Evolutionary conservation across 305 asterid species (phyloP).

Genomic region (Fraxinus latifolia): DNA sequence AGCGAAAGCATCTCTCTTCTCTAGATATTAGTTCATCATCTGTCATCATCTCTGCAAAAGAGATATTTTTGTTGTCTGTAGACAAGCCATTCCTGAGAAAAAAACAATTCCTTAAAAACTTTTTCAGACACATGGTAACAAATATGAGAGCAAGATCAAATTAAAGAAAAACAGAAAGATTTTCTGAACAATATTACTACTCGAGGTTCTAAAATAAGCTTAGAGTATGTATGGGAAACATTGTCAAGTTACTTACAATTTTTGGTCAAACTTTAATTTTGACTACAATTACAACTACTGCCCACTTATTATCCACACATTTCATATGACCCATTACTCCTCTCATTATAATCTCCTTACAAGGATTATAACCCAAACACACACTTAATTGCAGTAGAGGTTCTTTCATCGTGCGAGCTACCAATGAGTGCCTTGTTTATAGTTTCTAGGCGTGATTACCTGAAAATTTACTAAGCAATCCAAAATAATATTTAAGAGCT

Average conservation of each 20-base stretch:
- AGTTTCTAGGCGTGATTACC: not conserved
- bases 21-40: conserved; percentile 89
- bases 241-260: not conserved
- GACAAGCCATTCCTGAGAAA: conserved; percentile 85
- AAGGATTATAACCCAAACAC: not conserved
- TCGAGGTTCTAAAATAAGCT: not conserved
- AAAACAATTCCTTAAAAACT: not conserved
- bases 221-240: not conserved
- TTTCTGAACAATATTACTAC: not conserved
- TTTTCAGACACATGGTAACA: not conserved
- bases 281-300: not conserved
- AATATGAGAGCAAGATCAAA: not conserved
- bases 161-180: not conserved
- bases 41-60: conserved; percentile 93
- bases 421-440: not conserved
- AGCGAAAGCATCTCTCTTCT: conserved; percentile 95
- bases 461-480: not conserved
- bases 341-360: not conserved
- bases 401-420: not conserved
- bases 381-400: not conserved
- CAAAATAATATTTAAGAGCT: not conserved
- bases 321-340: not conserved
- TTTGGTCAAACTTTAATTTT: not conserved
- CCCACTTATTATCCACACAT: not conserved
- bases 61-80: conserved; percentile 70